Conservation (phyloP, 805 yeast species). For the Kodamaea kakaduensis region DNA sequence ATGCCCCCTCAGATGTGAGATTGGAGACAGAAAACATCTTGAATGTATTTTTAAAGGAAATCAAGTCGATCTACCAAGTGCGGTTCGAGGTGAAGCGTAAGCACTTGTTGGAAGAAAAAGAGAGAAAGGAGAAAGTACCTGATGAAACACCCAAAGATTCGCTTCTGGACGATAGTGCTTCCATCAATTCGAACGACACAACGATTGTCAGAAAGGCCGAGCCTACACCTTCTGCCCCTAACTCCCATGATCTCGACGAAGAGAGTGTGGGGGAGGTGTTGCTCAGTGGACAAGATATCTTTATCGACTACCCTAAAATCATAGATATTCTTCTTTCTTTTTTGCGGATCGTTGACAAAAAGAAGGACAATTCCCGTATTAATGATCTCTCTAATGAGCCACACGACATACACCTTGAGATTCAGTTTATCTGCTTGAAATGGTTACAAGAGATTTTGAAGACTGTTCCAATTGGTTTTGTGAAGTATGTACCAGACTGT, state of each 20-base stretch:
- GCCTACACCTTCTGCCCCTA: no score
- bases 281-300: slow-evolving; percentile 64
- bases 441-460: slow-evolving; percentile 78
- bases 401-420: slow-evolving; percentile 46
- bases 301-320: slow-evolving; percentile 73
- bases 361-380: slow-evolving; percentile 15
- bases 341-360: slow-evolving; percentile 51
- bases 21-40: slow-evolving; percentile 78
- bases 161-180: slow-evolving; percentile 16
- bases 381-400: slow-evolving; percentile 31
- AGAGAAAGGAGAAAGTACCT: slow-evolving; percentile 1
- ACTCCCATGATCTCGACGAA: slow-evolving; percentile 26
- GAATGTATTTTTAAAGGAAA: slow-evolving; percentile 73
- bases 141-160: not conserved
- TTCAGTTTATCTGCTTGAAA: slow-evolving; percentile 71
- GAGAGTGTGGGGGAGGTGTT: slow-evolving; percentile 24
- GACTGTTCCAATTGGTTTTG: slow-evolving; percentile 71
- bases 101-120: slow-evolving; percentile 18
- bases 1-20: slow-evolving; percentile 81
- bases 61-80: slow-evolving; percentile 69
- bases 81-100: slow-evolving; percentile 45
- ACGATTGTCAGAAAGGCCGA: slow-evolving; percentile 19
- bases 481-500: slow-evolving; percentile 70
- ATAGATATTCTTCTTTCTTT: slow-evolving; percentile 80
- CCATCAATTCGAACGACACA: slow-evolving; percentile 26